Base-by-base conservation (phyloP, 257 asterid genomes). In the Parsonsia alboflavescens region DNA sequence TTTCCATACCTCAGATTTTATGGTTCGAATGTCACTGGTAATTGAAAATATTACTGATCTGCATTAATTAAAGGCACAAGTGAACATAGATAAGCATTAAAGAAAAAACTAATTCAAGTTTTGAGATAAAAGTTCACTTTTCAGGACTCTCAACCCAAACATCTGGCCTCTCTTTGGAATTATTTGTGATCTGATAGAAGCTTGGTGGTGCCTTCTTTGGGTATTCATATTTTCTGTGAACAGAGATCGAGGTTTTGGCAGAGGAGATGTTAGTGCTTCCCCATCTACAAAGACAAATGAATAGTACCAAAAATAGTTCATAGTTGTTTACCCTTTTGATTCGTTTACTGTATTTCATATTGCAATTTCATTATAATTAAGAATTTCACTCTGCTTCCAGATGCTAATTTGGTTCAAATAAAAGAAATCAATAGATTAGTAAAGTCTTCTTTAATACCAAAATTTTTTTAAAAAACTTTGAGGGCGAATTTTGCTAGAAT, bases 101-200 rank as follows among this genome's bases (percentile, higher is more conserved):
- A 42, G 61, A 17, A 36, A 21, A 28, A 45, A n/a, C 22, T 36
- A 39, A 41, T 46, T 52, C 67, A 50, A 66, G 7, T 42, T 62
- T 56, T 73, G 52, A 68, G 76, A 78, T 68, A 36, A 53, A 71
- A 59, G 82, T 91, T 80, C 75, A 94, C 97, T 88, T 92, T 79
- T 94, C 98, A 67, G 99, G 99, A 84, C 96, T 92, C 73, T 94
- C 99, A 80, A 94, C 81, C 99, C 99, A 94, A 79, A 94, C 99
- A 79, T 94, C 99, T 49, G 99, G 99, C 76, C 98, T 89, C 88
- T 94, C 99, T 85, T 92, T 92, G 41, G 98, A 83, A 84, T 90
- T 87, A 84, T 94, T 90, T 71, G 99, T 89, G 76, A 94, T 95
- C 85, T 92, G 96, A 82, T 92, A 94, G 83, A 89, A 92, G 80